Conservation (phyloP, 352 stramenopile genomes). For the Phytophthora brassicae region DNA sequence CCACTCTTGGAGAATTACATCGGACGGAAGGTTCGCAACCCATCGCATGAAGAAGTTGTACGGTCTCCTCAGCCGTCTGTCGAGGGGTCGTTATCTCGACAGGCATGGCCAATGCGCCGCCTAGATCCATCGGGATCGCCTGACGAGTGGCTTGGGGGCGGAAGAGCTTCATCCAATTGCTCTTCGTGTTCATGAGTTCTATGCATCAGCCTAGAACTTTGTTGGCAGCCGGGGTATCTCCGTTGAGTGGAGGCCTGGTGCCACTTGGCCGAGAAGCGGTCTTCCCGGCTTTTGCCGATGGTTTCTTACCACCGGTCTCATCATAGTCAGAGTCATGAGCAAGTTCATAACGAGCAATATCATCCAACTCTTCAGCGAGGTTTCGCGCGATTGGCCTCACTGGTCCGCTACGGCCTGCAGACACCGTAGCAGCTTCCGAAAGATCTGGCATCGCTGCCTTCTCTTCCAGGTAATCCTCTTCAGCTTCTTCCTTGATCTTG, state of each 20-base stretch:
- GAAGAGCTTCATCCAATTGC: background rate
- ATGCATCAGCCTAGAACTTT: background rate
- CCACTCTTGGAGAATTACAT: background rate
- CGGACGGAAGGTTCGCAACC: background rate
- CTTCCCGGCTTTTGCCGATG: background rate
- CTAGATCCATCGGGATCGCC: background rate
- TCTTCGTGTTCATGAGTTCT: background rate
- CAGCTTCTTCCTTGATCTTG: conserved; percentile 6
- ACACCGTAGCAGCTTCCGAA: conserved; percentile 3
- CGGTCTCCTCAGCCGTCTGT: background rate
- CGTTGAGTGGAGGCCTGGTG: background rate
- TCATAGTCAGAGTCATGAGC: background rate
- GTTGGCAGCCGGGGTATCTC: background rate
- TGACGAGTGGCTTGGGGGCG: background rate
- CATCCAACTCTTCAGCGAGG: background rate
- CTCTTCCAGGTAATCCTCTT: background rate
- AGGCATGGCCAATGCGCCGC: no score
- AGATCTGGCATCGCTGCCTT: background rate
- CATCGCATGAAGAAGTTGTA: conserved; percentile 2
- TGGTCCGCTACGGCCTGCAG: background rate
- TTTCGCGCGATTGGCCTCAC: no score
- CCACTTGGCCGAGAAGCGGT: background rate
- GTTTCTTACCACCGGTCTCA: background rate
- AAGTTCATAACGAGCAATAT: background rate
- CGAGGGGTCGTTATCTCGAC: background rate